Evolutionary conservation across 2,329 filamentous ascomycete genomes (phyloP).

Genomic region (Didymellaceae sp.): DNA sequence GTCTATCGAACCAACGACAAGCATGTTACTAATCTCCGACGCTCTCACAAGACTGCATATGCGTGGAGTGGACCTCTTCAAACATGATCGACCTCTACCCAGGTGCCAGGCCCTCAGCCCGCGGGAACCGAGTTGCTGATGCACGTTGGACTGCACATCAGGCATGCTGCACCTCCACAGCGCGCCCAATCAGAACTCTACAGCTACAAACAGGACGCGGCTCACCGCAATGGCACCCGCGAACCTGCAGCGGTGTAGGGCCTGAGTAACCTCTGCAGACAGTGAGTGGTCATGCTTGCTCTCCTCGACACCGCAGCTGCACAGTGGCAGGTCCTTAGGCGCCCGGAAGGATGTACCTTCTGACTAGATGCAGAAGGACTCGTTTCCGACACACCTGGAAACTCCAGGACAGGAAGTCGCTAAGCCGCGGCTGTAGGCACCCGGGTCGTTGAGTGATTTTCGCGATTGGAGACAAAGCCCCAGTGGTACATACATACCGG

Average conservation of each 20-base stretch:
- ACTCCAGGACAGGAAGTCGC: slow-evolving; percentile 13
- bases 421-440: slow-evolving; percentile 5
- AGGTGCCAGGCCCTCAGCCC: too few relatives aligned
- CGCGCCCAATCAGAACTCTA: too few relatives aligned
- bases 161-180: neutral
- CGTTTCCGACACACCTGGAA: slow-evolving; percentile 1
- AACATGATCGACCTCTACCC: neutral
- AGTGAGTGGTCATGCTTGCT: neutral
- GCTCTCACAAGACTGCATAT: neutral
- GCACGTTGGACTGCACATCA: neutral
- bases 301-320: slow-evolving; percentile 1
- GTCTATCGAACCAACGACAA: neutral
- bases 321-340: slow-evolving; percentile 1
- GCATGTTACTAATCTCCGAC: slow-evolving; percentile 6
- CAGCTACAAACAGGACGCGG: neutral
- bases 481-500: slow-evolving; percentile 3
- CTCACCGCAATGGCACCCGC: neutral
- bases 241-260: neutral
- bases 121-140: neutral
- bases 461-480: slow-evolving; percentile 13
- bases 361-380: slow-evolving; percentile 6
- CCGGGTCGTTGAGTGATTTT: slow-evolving; percentile 12
- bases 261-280: neutral
- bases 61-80: neutral
- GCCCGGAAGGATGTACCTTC: slow-evolving; percentile 11